phyloP scores from a whole-genome alignment of 306 rosid genomes.

The cucumber (Cucumis sativus) region DNA sequence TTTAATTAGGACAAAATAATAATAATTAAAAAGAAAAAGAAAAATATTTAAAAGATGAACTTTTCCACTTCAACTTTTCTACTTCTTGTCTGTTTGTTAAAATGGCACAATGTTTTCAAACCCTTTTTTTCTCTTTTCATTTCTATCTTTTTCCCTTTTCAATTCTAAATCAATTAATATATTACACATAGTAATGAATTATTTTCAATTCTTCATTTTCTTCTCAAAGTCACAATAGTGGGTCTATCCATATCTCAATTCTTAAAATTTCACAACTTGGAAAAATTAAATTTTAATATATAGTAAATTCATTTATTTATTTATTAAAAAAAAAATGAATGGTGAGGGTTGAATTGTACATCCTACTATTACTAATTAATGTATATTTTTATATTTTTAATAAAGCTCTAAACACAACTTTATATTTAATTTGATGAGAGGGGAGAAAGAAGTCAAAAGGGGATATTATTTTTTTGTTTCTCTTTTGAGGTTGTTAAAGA shows the following conservation, averaged over 20 bases:
- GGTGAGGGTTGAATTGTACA: background rate
- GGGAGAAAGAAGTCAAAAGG: background rate
- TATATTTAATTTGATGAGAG: background rate
- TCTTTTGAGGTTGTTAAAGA: slow-evolving; percentile 8
- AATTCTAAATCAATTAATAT: background rate
- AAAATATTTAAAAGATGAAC: background rate
- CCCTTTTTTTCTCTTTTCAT: background rate
- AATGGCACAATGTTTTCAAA: slow-evolving; percentile 2
- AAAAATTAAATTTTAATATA: background rate
- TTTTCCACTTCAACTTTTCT: background rate
- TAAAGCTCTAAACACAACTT: background rate
- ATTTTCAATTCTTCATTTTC: no score
- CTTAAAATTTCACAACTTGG: background rate
- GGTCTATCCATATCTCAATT: background rate
- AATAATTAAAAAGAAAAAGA: background rate
- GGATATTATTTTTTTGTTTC: background rate
- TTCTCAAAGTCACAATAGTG: background rate
- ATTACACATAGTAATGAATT: no score
- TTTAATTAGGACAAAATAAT: background rate
- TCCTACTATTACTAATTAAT: background rate
- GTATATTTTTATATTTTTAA: background rate
- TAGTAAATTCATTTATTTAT: background rate
- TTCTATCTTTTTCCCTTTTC: background rate
- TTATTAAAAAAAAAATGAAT: background rate
- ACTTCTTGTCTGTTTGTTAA: background rate